phyloP scores from a whole-genome alignment of 2,329 filamentous ascomycete species.

The Penicillium glabrum region DNA sequence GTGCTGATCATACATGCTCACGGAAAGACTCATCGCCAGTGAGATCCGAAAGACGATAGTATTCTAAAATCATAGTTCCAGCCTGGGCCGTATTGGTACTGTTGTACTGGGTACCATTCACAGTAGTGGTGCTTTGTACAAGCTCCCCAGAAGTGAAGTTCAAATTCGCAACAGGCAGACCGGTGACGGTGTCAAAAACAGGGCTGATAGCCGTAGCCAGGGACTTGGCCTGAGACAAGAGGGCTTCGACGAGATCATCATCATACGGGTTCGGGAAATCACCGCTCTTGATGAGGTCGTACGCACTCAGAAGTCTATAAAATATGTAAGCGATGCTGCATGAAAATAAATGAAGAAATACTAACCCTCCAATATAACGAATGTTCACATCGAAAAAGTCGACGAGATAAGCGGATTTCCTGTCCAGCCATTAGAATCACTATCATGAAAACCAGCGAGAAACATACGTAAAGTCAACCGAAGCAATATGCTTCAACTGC shows the following conservation, averaged over 20 bases:
- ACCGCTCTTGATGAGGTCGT: conserved; percentile 24
- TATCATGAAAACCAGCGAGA: not conserved
- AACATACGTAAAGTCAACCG: conserved; percentile 21
- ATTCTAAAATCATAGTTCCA: conserved; percentile 24
- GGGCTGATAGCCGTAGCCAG: conserved; percentile 19
- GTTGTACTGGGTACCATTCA: conserved; percentile 20
- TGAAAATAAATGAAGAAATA: not conserved
- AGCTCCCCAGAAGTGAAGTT: conserved; percentile 17
- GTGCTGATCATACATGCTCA: conserved; percentile 8
- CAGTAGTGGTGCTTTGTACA: conserved; percentile 12
- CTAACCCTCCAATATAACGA: conserved; percentile 21
- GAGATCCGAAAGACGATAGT: conserved; percentile 21
- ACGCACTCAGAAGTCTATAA: conserved; percentile 17
- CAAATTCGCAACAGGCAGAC: conserved; percentile 10
- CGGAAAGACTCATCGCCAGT: conserved; percentile 24
- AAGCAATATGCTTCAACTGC: conserved; percentile 20
- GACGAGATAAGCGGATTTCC: conserved; percentile 13
- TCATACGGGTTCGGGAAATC: conserved; percentile 19
- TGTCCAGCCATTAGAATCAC: not conserved
- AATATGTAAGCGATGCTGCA: not conserved
- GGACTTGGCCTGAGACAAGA: conserved; percentile 19
- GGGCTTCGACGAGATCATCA: conserved; percentile 16
- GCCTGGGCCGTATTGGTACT: conserved; percentile 23
- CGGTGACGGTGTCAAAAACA: conserved; percentile 19
- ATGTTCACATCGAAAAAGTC: conserved; percentile 24